Conservation (phyloP, 2,329 filamentous ascomycete species). For the Lizonia empirigonia region DNA sequence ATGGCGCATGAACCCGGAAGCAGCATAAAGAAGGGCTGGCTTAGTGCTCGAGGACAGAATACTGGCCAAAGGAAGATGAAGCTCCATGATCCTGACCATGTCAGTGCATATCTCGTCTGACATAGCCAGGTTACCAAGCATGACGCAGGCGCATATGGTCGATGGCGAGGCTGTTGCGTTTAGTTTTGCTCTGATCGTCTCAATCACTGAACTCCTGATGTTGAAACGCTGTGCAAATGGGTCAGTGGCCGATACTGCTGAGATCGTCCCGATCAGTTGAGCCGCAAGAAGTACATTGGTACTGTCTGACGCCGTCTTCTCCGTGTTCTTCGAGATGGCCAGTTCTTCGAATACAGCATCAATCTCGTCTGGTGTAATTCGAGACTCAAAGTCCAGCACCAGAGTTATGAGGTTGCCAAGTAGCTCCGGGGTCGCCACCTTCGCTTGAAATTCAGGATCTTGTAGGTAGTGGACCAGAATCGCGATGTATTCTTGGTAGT, state of each 20-base stretch:
- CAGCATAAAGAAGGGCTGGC: conserved; percentile 43
- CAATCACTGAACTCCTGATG: conserved; percentile 34
- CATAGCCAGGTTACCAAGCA: conserved; percentile 48
- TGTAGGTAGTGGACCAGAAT: conserved; percentile 45
- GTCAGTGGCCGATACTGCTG: conserved; percentile 44
- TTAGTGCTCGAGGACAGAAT: conserved; percentile 37
- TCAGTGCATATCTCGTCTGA: conserved; percentile 42
- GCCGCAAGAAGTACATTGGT: conserved; percentile 36
- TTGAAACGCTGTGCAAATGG: conserved; percentile 37
- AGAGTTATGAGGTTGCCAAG: conserved; percentile 38
- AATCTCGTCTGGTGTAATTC: conserved; percentile 34
- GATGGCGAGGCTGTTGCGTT: conserved; percentile 30
- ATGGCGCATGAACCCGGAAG: conserved; percentile 46
- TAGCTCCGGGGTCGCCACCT: conserved; percentile 36
- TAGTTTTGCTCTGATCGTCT: conserved; percentile 36
- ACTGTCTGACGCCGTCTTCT: conserved; percentile 28
- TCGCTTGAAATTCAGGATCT: conserved; percentile 43
- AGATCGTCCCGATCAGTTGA: conserved; percentile 40
- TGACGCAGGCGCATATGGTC: conserved; percentile 44
- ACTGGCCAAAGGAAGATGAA: conserved; percentile 37
- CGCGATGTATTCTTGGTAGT: conserved; percentile 41
- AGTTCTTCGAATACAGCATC: conserved; percentile 39
- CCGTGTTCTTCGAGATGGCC: conserved; percentile 30
- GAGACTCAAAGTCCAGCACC: conserved; percentile 39
- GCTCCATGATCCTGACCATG: conserved; percentile 42